Evolutionary conservation across 1,284 basidiomycete genomes (phyloP).

Genomic region (Xerocomus nothofagi): DNA sequence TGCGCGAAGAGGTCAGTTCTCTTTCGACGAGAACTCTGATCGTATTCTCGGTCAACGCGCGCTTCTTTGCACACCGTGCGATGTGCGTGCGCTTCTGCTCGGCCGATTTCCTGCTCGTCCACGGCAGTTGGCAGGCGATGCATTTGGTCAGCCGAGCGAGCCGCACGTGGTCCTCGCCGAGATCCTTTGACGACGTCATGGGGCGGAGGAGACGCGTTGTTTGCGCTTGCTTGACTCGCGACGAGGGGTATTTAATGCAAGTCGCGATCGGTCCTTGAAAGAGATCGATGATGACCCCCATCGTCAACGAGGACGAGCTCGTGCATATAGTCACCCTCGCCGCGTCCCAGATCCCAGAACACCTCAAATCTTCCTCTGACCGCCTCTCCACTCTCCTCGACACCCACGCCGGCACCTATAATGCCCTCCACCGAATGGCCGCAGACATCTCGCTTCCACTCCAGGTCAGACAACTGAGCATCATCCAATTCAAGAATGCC

Average conservation of each 20-base stretch:
- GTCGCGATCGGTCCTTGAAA: too few relatives aligned
- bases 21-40: slow-evolving; percentile 52
- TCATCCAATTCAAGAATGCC: slow-evolving; percentile 81
- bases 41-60: slow-evolving; percentile 53
- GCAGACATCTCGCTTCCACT: slow-evolving; percentile 55
- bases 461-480: slow-evolving; percentile 69
- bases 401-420: slow-evolving; percentile 60
- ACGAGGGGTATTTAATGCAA: too few relatives aligned
- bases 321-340: slow-evolving; percentile 63
- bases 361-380: slow-evolving; percentile 56
- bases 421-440: slow-evolving; percentile 72
- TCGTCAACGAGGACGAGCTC: slow-evolving; percentile 56
- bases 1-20: slow-evolving; percentile 38
- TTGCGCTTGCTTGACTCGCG: slow-evolving; percentile 28
- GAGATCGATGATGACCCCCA: slow-evolving; percentile 33
- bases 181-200: slow-evolving; percentile 8
- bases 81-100: slow-evolving; percentile 67
- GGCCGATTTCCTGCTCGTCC: slow-evolving; percentile 66
- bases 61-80: slow-evolving; percentile 62
- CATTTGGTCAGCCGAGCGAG: slow-evolving; percentile 55
- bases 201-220: slow-evolving; percentile 30
- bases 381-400: slow-evolving; percentile 67
- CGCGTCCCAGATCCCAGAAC: slow-evolving; percentile 66
- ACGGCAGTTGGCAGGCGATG: slow-evolving; percentile 61
- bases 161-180: slow-evolving; percentile 38